Base-by-base conservation (phyloP, 495 filamentous ascomycete genomes). In the Xylaria grammica region DNA sequence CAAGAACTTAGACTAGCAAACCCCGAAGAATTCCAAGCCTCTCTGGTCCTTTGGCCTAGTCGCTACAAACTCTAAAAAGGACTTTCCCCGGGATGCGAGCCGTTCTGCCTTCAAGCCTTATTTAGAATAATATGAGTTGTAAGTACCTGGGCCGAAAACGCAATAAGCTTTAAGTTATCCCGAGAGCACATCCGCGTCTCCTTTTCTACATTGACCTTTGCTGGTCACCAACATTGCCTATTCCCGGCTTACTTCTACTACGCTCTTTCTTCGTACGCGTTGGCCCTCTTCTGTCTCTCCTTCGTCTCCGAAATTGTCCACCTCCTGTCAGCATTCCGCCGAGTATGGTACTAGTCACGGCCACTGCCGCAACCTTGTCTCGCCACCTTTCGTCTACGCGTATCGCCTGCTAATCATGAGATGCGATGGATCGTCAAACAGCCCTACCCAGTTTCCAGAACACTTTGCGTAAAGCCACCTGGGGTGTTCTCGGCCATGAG, bases 391-490 rank as follows among this genome's bases (percentile, higher is more conserved):
- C n/a, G 22, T 32, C 38, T 24, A 45, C 26, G 52, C 60, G 53
- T 29, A 15, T 53, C 46, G 52, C 65, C 55, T 51, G 72, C 72
- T 74, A 69, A 74, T 63, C 8, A 72, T 69, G 69, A 68, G 55
- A 63, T 59, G 65, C 44, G 38, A 74, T 74, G 72, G 60, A 64
- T 63, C 65, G 64, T 59, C 38, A 67, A 67, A 55, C 60, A 74
- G 72, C 52, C 29, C 55, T 68, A 64, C 72, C 72, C 8, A 74
- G 69, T 65, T 65, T 72, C 46, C 68, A 71, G 51, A 24, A 44
- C 22, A 49, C 63, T 65, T 29, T 75, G 42, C 72, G 74, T 51
- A 69, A 72, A 63, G 69, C 71, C 11, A 64, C 67, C 20, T 68
- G 65, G 17, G 60, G 62, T 55, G 42, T 73, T 46, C 50, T 67